Base-by-base conservation (phyloP, 2,329 filamentous ascomycete genomes). In the Cladosporium sp. region DNA sequence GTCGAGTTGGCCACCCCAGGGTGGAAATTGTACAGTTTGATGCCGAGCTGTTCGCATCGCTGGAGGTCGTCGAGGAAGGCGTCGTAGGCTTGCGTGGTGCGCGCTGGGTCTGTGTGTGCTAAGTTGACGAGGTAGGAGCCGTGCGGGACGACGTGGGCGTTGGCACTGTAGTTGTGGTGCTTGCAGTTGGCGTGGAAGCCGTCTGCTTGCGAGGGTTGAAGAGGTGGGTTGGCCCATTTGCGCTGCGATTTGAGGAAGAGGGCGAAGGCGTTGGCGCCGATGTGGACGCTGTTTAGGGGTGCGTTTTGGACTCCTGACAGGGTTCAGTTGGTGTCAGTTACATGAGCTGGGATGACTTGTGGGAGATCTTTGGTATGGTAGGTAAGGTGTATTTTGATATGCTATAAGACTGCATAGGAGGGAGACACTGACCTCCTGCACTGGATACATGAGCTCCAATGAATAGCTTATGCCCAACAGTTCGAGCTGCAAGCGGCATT, bases 61-160 rank as follows among this genome's bases (percentile, higher is more conserved):
- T 81, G 74, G 1, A 99, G 76, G 67, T 99, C 93, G 61, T 99
- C 91, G 13, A 95, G 64, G 68, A 99, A 99, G 51, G 83, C 82
- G 34, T 75, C 78, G 65, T 95, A 96, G 1, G 91, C 91, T 72
- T 97, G 90, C 45, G 83, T 79, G 2, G 90, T 88, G 67, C 95
- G 95, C 34, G 78, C 79, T 20, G 80, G 68, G 63, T 97, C 91
- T 4, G 83, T 78, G 64, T 96, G 89, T 0, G 93, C 93, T 5
- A 99, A 82, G 65, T 99, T 99, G 63, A 99, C 90, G 7, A 99
- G 85, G 68, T 99, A 99, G 1, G 89, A 95, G 29, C 93, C 93
- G 66, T 99, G 93, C 0, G 93, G 93, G 1, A 99, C 82, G 62
- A 90, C 81, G 70, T 89, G 85, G 65, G 82, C 80, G 51, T 76